Conservation (phyloP, 108 stramenopile genomes). For the Parmales sp. region DNA sequence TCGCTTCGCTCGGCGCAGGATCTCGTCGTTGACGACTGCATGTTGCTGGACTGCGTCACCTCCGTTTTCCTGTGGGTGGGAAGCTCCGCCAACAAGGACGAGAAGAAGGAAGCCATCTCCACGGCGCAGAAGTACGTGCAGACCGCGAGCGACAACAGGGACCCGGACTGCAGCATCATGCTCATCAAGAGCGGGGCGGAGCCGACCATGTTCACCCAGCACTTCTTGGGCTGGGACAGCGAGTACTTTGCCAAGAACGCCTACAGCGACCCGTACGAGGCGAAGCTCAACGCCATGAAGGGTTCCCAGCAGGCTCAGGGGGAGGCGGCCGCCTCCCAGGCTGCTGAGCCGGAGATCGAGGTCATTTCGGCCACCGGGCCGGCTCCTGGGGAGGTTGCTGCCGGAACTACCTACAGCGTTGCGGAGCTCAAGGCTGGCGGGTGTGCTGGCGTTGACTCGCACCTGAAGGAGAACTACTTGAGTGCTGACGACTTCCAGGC, state of each 20-base stretch:
- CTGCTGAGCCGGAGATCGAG: slow-evolving; percentile 8
- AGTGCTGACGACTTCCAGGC: slow-evolving; percentile 16
- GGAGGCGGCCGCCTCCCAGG: background rate
- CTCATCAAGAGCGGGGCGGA: slow-evolving; percentile 28
- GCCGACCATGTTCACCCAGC: slow-evolving; percentile 38
- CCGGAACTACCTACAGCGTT: slow-evolving; percentile 1
- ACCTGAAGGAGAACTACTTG: slow-evolving; percentile 10
- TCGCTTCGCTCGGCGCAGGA: too few relatives aligned
- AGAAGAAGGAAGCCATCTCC: slow-evolving; percentile 30
- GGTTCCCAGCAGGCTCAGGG: slow-evolving; percentile 3
- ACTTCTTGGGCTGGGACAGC: slow-evolving; percentile 44
- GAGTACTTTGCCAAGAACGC: slow-evolving; percentile 8
- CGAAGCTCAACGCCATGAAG: slow-evolving; percentile 27
- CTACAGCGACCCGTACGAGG: slow-evolving; percentile 43
- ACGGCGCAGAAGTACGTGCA: slow-evolving; percentile 33
- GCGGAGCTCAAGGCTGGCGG: slow-evolving; percentile 14
- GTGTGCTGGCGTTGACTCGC: slow-evolving; percentile 6
- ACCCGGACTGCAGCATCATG: slow-evolving; percentile 33
- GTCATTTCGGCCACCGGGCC: background rate
- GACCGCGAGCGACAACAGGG: slow-evolving; percentile 32
- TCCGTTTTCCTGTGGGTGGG: slow-evolving; percentile 47
- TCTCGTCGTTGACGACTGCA: slow-evolving; percentile 35
- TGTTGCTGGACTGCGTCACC: slow-evolving; percentile 36
- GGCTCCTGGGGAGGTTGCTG: background rate
- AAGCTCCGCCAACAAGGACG: slow-evolving; percentile 19